A percentile compares a stretch with the other conserved stretches of the same genome.
Evolutionary conservation across 495 filamentous ascomycete genomes (phyloP).

Genomic region (Lasiosphaeria hispida): DNA sequence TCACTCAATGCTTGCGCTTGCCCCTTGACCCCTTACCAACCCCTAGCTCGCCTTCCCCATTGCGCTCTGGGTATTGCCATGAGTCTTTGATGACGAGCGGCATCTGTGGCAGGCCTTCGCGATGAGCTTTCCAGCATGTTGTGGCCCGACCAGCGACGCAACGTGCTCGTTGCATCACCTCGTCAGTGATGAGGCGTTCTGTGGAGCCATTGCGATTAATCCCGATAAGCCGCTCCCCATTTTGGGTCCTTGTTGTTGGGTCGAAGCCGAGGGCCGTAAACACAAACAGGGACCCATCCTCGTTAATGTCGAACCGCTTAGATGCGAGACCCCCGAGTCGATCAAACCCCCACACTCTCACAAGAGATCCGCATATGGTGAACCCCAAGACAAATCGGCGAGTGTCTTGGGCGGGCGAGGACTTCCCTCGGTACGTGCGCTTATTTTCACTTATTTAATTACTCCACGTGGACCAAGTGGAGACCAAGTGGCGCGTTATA

Average conservation of each 20-base stretch:
- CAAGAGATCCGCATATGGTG: conserved; percentile 38
- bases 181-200: conserved; percentile 46
- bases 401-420: conserved; percentile 42
- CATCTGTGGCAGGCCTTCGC: conserved; percentile 32
- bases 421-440: conserved; percentile 46
- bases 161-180: conserved; percentile 37
- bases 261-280: conserved; percentile 47
- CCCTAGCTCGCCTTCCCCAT: conserved; percentile 47
- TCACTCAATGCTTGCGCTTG: no score
- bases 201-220: conserved; percentile 34
- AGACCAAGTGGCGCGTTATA: no score
- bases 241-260: conserved; percentile 39
- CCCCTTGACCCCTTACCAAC: no score
- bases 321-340: conserved; percentile 47
- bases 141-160: conserved; percentile 44
- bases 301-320: conserved; percentile 45
- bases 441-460: conserved; percentile 31
- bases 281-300: conserved; percentile 46
- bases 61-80: conserved; percentile 46
- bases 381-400: conserved; percentile 50
- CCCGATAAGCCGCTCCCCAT: conserved; percentile 31
- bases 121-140: conserved; percentile 47
- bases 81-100: conserved; percentile 50
- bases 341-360: conserved; percentile 47
- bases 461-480: no score